phyloP scores from a whole-genome alignment of 1,284 basidiomycete genomes.

The Ceratobasidium sp. region DNA sequence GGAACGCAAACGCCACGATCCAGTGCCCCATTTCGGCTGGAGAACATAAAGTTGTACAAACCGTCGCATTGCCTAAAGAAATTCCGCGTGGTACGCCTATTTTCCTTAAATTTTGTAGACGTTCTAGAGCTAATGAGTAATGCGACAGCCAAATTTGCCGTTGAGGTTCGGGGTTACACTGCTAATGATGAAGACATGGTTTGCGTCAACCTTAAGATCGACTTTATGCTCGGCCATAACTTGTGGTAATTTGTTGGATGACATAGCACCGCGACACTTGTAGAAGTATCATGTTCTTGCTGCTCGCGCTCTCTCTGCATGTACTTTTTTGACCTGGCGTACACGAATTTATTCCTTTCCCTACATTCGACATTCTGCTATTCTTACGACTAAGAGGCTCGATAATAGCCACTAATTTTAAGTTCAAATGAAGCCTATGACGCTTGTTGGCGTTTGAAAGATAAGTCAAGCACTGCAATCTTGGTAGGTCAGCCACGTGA shows the following conservation, averaged over 20 bases:
- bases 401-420: too few relatives aligned
- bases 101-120: background rate
- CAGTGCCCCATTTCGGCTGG: conserved; percentile 85
- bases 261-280: background rate
- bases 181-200: conserved; percentile 82
- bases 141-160: conserved; percentile 83
- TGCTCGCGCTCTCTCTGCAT: too few relatives aligned
- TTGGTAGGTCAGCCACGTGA: too few relatives aligned
- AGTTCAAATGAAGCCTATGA: too few relatives aligned
- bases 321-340: background rate
- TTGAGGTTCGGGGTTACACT: conserved; percentile 81
- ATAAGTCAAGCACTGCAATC: too few relatives aligned
- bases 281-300: too few relatives aligned
- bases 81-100: conserved; percentile 81
- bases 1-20: conserved; percentile 76
- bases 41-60: conserved; percentile 78
- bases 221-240: conserved; percentile 64
- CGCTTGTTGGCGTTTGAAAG: too few relatives aligned
- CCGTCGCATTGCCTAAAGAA: conserved; percentile 86
- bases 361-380: too few relatives aligned
- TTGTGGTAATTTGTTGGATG: conserved; percentile 5
- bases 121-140: conserved; percentile 40
- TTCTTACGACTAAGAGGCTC: too few relatives aligned
- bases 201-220: conserved; percentile 84
- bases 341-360: too few relatives aligned